Evolutionary conservation across 1,284 basidiomycete species (phyloP).

Genomic region (Athelia sp.): DNA sequence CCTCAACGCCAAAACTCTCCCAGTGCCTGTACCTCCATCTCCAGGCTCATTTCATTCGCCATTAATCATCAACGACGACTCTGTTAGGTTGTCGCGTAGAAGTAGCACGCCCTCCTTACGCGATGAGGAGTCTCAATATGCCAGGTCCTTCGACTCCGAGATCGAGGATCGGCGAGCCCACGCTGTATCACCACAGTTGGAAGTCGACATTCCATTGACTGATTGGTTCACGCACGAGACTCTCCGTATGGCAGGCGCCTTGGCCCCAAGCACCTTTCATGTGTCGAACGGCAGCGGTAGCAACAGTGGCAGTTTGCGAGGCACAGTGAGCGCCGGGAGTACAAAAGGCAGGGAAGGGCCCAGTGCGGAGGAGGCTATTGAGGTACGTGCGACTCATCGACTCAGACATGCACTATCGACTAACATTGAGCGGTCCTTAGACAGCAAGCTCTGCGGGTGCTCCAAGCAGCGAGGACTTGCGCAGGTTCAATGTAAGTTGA

Average conservation of each 20-base stretch:
- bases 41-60: slow-evolving; percentile 28
- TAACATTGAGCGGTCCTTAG: background rate
- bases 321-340: background rate
- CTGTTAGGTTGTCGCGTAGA: slow-evolving; percentile 1
- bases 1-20: too few species aligned
- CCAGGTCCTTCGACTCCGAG: slow-evolving; percentile 6
- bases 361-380: background rate
- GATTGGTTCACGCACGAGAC: slow-evolving; percentile 19
- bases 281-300: slow-evolving; percentile 1
- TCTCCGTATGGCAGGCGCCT: slow-evolving; percentile 7
- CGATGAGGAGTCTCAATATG: slow-evolving; percentile 7
- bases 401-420: background rate
- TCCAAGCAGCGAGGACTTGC: background rate
- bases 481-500: background rate
- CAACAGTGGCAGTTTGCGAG: background rate
- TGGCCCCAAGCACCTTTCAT: background rate
- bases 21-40: slow-evolving; percentile 11
- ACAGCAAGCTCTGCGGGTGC: background rate
- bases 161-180: slow-evolving; percentile 4
- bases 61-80: slow-evolving; percentile 29
- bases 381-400: background rate
- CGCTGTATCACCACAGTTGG: slow-evolving; percentile 14
- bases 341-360: background rate
- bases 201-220: slow-evolving; percentile 17
- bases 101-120: background rate